A percentile compares a stretch with the other conserved stretches of the same genome.
These are phyloP conservation scores for Passalora sequoiae DNA, from an alignment of 2,329 filamentous ascomycete species.

Conservation along the genomic window DNA sequence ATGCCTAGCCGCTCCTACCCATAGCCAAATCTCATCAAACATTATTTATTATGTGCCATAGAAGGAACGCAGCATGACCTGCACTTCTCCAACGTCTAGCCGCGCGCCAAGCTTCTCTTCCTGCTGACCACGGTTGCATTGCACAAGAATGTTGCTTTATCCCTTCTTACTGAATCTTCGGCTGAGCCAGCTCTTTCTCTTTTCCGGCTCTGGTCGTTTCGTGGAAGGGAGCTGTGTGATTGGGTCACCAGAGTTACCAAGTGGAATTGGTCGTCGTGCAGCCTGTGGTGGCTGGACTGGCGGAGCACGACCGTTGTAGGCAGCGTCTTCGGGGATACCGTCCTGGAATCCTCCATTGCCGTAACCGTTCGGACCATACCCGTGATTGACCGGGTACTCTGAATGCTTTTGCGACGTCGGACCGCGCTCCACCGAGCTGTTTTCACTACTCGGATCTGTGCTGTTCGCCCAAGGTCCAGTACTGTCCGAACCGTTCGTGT, in stretches of 20 bases:
- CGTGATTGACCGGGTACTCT: conserved; percentile 57
- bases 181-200: conserved; percentile 87
- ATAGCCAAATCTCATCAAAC: conserved; percentile 2
- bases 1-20: not conserved
- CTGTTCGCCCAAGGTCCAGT: conserved; percentile 71
- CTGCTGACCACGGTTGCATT: no score
- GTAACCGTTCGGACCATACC: conserved; percentile 27
- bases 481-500: conserved; percentile 64
- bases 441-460: conserved; percentile 88
- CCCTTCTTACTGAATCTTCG: conserved; percentile 68
- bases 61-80: conserved; percentile 2
- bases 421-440: conserved; percentile 72
- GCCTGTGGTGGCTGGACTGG: conserved; percentile 24
- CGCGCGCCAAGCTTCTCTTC: not conserved
- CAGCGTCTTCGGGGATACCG: conserved; percentile 39
- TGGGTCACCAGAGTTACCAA: conserved; percentile 20
- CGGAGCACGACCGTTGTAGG: conserved; percentile 20
- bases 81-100: not conserved
- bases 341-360: conserved; percentile 36
- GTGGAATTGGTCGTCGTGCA: conserved; percentile 30
- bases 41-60: conserved; percentile 11
- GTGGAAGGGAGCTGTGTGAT: conserved; percentile 23
- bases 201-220: conserved; percentile 48
- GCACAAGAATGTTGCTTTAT: conserved; percentile 8
- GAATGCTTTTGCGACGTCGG: conserved; percentile 16